Evolutionary conservation across 2,329 filamentous ascomycete species (phyloP), one percentile per base, ranked within the genome.

Genomic region (Emydomyces testavorans): DNA sequence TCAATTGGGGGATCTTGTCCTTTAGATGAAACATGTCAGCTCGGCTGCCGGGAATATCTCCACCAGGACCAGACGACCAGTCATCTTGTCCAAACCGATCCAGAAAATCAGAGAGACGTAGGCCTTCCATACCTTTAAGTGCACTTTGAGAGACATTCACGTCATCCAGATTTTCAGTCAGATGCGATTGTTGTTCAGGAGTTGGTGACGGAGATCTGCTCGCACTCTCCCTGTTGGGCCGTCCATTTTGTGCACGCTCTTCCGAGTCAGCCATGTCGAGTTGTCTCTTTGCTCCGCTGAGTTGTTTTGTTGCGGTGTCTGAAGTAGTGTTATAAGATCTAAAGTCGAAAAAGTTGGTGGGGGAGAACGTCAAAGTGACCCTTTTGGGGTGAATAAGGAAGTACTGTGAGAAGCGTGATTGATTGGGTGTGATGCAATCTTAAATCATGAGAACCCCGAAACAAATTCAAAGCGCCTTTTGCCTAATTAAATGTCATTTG

Each of bases 241-340:
- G 21, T 21, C 15, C 46, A 28, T 31, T 37, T 21, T 43, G 38
- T 10, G n/a, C 38, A 3, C 31, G 20, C 11, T 29, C 15, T 18
- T 48, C 45, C 3, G 18, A 24, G 8, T 48, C 45, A 31, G 44
- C 36, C 45, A 48, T 48, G 21, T 40, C 20, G 34, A 31, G 34
- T 36, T n/a, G 28, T 11, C 32, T 21, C 35, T 29, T 24, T 37
- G 24, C 23, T 38, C 32, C 4, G 13, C 24, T 18, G 20, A 6
- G 11, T 21, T 28, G 23, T 21, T n/a, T 28, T 29, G 43, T 32
- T 31, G 23, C 20, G 15, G 39, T 29, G 39, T 31, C 8, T 31
- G 31, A n/a, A 34, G 5, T n/a, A 7, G 31, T 36, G 42, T 20
- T 18, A 16, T 29, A 6, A 16, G 7, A 15, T 18, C 38, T 13